Percentiles rank a stretch among this genome's conserved stretches.
phyloP scores from a whole-genome alignment of 176 grass and related monocot genomes.

The Oryza coarctata region DNA sequence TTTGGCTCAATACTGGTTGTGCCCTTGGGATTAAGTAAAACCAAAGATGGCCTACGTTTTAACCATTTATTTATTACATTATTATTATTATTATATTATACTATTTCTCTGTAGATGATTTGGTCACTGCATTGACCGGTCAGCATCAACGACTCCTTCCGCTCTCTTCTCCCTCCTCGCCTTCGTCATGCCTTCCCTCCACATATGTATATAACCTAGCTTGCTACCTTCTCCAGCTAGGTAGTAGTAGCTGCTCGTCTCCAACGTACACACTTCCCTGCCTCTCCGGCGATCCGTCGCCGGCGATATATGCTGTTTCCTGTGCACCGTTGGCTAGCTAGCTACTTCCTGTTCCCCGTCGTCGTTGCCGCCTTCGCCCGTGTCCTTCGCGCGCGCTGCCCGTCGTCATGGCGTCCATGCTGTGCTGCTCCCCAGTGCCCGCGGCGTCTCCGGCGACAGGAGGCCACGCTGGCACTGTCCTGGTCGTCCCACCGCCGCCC shows the following conservation, averaged over 20 bases:
- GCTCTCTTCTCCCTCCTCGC: not conserved
- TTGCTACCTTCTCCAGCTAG: not conserved
- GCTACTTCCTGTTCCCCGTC: not conserved
- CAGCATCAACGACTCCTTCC: conserved; percentile 15
- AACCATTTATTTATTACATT: not conserved
- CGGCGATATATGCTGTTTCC: not conserved
- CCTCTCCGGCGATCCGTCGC: not conserved
- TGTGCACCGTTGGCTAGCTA: not conserved
- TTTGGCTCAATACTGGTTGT: conserved; percentile 18
- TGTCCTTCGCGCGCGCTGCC: conserved; percentile 8
- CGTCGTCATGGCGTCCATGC: conserved; percentile 25
- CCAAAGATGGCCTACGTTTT: not conserved
- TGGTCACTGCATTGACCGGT: conserved; percentile 45
- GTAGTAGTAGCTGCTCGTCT: not conserved
- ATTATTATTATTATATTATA: not conserved
- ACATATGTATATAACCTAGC: not conserved
- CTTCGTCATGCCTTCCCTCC: not conserved
- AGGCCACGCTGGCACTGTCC: no score
- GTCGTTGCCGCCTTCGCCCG: conserved; percentile 28
- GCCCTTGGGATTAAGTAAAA: conserved; percentile 43
- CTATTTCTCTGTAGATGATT: not conserved
- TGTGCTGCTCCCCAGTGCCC: not conserved
- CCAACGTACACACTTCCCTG: not conserved
- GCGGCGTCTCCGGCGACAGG: not conserved
- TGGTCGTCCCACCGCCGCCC: no score